These are phyloP conservation scores for Neonectria neomacrospora DNA, from an alignment of 2,329 filamentous ascomycete genomes.

Conservation along the genomic window DNA sequence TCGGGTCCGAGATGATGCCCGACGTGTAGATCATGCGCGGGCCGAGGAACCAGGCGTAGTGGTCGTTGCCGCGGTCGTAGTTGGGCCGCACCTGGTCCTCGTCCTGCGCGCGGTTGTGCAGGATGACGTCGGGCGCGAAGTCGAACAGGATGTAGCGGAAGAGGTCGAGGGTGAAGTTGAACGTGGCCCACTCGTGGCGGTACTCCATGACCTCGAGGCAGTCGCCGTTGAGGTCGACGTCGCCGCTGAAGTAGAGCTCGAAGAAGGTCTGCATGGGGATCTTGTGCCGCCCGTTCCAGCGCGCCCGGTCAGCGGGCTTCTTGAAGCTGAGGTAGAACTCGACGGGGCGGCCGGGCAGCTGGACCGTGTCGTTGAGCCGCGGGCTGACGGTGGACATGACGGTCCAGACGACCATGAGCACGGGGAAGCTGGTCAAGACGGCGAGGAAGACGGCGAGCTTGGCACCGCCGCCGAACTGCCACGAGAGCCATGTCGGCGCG, in stretches of 20 bases:
- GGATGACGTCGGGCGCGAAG: constrained; percentile 86
- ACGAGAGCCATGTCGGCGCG: constrained; percentile 81
- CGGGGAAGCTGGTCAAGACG: constrained; percentile 78
- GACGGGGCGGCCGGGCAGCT: constrained; percentile 82
- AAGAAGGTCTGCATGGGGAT: constrained; percentile 91
- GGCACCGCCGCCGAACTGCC: constrained; percentile 84
- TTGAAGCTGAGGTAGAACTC: constrained; percentile 89
- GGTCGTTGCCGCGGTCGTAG: constrained; percentile 95
- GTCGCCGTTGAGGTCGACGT: constrained; percentile 93
- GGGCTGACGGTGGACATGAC: constrained; percentile 81
- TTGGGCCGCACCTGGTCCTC: constrained; percentile 96
- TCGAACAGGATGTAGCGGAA: constrained; percentile 86
- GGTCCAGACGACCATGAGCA: constrained; percentile 84
- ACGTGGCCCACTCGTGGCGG: constrained; percentile 94
- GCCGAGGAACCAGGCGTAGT: constrained; percentile 96
- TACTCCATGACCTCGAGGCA: constrained; percentile 87
- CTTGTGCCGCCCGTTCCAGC: constrained; percentile 78
- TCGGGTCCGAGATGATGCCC: constrained; percentile 86
- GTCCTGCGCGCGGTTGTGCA: constrained; percentile 90
- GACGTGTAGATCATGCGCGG: constrained; percentile 98
- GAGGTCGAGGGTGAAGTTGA: constrained; percentile 83
- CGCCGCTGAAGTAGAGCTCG: constrained; percentile 92
- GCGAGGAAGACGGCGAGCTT: constrained; percentile 87
- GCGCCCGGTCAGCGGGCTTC: constrained; percentile 61
- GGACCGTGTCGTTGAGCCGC: constrained; percentile 89